phyloP scores from a whole-genome alignment of 345 rosid species.

The Eucalyptus regnans region DNA sequence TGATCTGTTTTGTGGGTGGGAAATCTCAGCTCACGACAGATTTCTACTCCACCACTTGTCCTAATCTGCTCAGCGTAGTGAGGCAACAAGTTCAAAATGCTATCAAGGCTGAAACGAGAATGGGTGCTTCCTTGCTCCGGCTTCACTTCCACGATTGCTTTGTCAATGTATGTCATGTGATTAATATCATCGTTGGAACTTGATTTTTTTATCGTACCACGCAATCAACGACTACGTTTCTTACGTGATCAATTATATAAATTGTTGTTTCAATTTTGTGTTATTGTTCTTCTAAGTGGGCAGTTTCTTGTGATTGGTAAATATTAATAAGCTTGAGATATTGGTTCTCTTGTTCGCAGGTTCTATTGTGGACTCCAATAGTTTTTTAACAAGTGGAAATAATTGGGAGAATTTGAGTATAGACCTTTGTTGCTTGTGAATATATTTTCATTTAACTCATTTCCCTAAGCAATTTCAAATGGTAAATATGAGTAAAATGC shows the following conservation, averaged over 20 bases:
- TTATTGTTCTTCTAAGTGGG: not conserved
- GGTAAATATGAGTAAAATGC: not conserved
- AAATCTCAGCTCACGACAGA: conserved; percentile 31
- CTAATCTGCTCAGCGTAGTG: conserved; percentile 25
- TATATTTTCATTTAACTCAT: not conserved
- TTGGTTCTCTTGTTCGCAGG: not conserved
- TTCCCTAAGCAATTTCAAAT: not conserved
- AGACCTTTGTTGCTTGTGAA: not conserved
- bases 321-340: not conserved
- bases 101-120: conserved; percentile 38
- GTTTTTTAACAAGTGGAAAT: not conserved
- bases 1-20: conserved; percentile 18
- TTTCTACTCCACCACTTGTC: conserved; percentile 44
- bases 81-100: conserved; percentile 31
- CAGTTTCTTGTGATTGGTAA: not conserved
- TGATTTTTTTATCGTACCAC: not conserved
- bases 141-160: conserved; percentile 75
- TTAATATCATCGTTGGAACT: not conserved
- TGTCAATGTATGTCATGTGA: conserved; percentile 32
- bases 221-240: not conserved
- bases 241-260: not conserved
- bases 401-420: not conserved
- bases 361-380: not conserved
- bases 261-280: not conserved
- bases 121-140: conserved; percentile 63